Conservation (phyloP, 257 asterid species). For the Scutellaria minor region DNA sequence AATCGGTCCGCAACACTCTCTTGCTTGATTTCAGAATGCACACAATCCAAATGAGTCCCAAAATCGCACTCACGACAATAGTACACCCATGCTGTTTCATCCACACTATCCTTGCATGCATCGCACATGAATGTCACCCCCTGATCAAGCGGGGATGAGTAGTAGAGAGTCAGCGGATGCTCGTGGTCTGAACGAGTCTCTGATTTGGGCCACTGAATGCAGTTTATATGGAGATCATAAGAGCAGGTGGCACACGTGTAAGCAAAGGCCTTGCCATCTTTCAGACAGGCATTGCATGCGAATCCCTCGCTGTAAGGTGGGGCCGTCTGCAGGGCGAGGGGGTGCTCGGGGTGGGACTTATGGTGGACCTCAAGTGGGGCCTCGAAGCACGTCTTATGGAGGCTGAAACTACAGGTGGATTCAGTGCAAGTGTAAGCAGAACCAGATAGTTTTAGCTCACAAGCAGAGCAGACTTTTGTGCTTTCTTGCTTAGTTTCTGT, state of each 20-base stretch:
- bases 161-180: constrained; percentile 45
- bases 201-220: constrained; percentile 40
- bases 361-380: constrained; percentile 50
- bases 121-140: constrained; percentile 48
- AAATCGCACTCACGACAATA: constrained; percentile 60
- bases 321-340: constrained; percentile 44
- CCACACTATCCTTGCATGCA: constrained; percentile 45
- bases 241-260: constrained; percentile 53
- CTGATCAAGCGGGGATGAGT: constrained; percentile 38
- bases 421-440: constrained; percentile 52
- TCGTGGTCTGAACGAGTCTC: constrained; percentile 46
- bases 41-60: constrained; percentile 65
- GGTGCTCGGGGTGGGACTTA: constrained; percentile 53
- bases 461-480: constrained; percentile 49
- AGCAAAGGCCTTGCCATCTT: constrained; percentile 49
- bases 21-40: constrained; percentile 36
- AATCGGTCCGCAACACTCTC: constrained; percentile 10
- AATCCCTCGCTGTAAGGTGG: constrained; percentile 48
- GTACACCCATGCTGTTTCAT: constrained; percentile 57
- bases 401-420: constrained; percentile 53
- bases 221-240: constrained; percentile 43
- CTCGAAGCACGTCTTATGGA: constrained; percentile 62
- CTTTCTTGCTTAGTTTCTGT: constrained; percentile 31
- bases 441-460: constrained; percentile 45
- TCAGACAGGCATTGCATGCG: constrained; percentile 57